Evolutionary conservation across 2,329 filamentous ascomycete species (phyloP), one percentile per base, ranked within the genome.

Genomic region (Hypoxylon sp.): DNA sequence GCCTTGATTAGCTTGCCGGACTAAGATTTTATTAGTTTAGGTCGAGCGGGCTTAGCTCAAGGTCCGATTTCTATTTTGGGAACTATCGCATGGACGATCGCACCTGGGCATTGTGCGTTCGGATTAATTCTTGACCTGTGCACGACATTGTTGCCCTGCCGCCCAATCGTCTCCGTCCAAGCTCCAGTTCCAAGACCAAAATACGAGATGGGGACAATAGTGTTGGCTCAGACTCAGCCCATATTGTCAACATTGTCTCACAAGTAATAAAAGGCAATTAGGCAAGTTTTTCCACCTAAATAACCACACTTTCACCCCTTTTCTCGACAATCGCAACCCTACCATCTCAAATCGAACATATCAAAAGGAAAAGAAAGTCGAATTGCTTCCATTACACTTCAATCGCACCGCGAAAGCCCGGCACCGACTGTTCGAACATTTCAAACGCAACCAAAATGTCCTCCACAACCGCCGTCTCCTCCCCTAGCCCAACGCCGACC

Each of bases 381-480:
- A 25, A 34, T 30, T 11, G 23, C 23, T 32, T 9, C 25, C 13
- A 41, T 30, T 17, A 55, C 30, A 43, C 21, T n/a, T 19, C 11
- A 38, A n/a, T 43, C 23, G 28, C n/a, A 49, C 19, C 23, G 25
- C 21, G 3, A 49, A 51, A 51, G 19, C 9, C 25, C 10, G 14
- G 1, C 19, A 56, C 17, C 11, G 21, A 55, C 19, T 9, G 17
- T 43, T 13, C 17, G 17, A 9, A 21, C n/a, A 30, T 32, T 7
- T 7, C n/a, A 58, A 21, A 34, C 53, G 55, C 49, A 19, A 34
- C 9, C 32, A 17, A 30, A 60, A 67, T 59, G 63, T 60, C 60
- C 17, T 43, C 73, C 41, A 73, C 74, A 17, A 72, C 73, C 11
- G 71, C 74, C 21, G 51, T 71, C 36, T 63, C 75, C n/a, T 63